A percentile compares a stretch with the other conserved stretches of the same genome.
Evolutionary conservation across 2,329 filamentous ascomycete genomes (phyloP).

Genomic region (Aspergillus sp.): DNA sequence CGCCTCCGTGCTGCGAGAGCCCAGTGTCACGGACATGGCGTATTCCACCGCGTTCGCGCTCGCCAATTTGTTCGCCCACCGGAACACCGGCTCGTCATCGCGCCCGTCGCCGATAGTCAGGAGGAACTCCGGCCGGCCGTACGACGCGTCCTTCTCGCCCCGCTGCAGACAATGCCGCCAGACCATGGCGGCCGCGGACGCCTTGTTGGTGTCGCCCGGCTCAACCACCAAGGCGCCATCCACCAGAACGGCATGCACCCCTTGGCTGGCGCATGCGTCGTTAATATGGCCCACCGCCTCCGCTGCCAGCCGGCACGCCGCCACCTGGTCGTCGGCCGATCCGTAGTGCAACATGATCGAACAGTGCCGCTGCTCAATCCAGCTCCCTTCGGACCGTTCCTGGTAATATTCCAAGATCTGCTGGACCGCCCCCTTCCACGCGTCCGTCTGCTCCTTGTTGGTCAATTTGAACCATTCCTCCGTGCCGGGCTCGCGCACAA

Average conservation of each 20-base stretch:
- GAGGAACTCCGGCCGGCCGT: slow-evolving; percentile 69
- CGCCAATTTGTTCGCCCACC: slow-evolving; percentile 81
- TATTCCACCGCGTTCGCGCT: slow-evolving; percentile 60
- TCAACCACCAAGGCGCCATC: slow-evolving; percentile 83
- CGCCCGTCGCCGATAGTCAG: slow-evolving; percentile 88
- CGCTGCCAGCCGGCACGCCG: slow-evolving; percentile 74
- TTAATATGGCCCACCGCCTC: slow-evolving; percentile 96
- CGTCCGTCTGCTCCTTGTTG: slow-evolving; percentile 65
- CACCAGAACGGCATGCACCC: slow-evolving; percentile 77
- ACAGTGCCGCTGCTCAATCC: slow-evolving; percentile 88
- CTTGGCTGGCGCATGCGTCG: slow-evolving; percentile 80
- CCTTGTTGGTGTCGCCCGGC: slow-evolving; percentile 82
- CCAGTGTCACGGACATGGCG: slow-evolving; percentile 82
- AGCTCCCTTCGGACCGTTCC: slow-evolving; percentile 83
- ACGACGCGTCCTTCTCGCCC: slow-evolving; percentile 39
- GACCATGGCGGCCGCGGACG: slow-evolving; percentile 73
- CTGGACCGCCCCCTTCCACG: slow-evolving; percentile 82
- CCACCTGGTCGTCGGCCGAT: slow-evolving; percentile 72
- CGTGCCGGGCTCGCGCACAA: slow-evolving; percentile 69
- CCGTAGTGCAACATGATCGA: slow-evolving; percentile 90
- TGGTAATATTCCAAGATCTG: slow-evolving; percentile 85
- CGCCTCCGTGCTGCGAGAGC: slow-evolving; percentile 84
- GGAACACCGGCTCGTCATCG: slow-evolving; percentile 91
- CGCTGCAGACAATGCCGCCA: slow-evolving; percentile 64
- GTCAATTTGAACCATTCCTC: slow-evolving; percentile 76